These are phyloP conservation scores for Dryas drummondii DNA, from an alignment of 306 rosid genomes.

Conservation along the genomic window DNA sequence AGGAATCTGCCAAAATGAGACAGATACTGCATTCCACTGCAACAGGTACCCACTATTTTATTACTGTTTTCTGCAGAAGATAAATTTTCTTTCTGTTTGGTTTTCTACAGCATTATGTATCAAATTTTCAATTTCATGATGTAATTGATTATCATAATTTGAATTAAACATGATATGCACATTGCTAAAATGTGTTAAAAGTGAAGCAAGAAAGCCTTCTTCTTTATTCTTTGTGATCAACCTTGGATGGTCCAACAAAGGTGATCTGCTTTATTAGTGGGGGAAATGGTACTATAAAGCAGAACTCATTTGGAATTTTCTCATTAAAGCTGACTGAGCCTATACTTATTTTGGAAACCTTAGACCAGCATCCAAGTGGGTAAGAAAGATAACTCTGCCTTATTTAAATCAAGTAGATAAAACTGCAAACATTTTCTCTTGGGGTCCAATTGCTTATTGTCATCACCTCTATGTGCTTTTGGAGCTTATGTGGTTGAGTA, in stretches of 20 bases:
- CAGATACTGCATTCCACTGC: slow-evolving; percentile 53
- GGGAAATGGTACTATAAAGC: slow-evolving; percentile 13
- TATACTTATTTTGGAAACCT: neutral
- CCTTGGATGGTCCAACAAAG: slow-evolving; percentile 17
- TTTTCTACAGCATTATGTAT: neutral
- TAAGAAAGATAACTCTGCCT: neutral
- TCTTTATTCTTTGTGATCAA: neutral
- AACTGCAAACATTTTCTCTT: no score
- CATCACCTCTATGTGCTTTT: no score
- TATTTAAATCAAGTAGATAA: neutral
- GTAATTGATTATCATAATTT: no score
- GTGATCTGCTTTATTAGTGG: slow-evolving; percentile 9
- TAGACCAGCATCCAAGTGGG: neutral
- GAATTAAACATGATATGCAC: neutral
- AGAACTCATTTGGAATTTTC: slow-evolving; percentile 15
- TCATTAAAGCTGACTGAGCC: neutral
- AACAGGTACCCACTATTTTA: slow-evolving; percentile 50
- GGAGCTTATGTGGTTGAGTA: no score
- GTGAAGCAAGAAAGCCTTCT: neutral
- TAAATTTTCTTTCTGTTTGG: neutral
- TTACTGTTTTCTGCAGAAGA: neutral
- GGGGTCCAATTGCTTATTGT: no score
- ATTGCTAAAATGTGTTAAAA: neutral
- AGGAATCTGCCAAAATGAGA: slow-evolving; percentile 66
- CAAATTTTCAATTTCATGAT: neutral